Conservation (phyloP, 1,139 yeast species). For the Taphrina wiesneri region DNA sequence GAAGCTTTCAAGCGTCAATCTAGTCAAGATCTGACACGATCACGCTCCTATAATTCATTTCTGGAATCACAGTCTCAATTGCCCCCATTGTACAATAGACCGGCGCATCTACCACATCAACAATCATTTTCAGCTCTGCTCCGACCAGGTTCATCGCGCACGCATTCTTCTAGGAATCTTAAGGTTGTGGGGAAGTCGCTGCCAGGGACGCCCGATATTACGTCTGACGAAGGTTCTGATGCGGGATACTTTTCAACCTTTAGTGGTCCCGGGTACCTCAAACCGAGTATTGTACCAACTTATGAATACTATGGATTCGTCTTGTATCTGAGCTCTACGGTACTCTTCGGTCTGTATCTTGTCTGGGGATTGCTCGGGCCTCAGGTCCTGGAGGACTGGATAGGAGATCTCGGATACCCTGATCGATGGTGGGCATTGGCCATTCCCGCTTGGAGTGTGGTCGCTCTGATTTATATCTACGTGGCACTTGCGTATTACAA, state of each 20-base stretch:
- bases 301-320: conserved; percentile 38
- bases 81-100: conserved; percentile 29
- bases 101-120: conserved; percentile 26
- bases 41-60: conserved; percentile 20
- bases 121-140: conserved; percentile 28
- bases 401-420: conserved; percentile 73
- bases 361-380: conserved; percentile 70
- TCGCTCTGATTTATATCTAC: conserved; percentile 70
- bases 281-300: conserved; percentile 36
- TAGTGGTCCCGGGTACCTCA: conserved; percentile 18
- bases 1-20: conserved; percentile 8
- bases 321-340: conserved; percentile 34
- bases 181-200: conserved; percentile 2
- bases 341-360: conserved; percentile 50
- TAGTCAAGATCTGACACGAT: conserved; percentile 12
- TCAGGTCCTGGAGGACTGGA: conserved; percentile 52
- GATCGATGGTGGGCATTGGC: conserved; percentile 87
- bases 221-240: conserved; percentile 19
- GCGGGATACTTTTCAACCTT: conserved; percentile 20
- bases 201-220: conserved; percentile 25
- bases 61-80: conserved; percentile 19
- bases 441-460: conserved; percentile 66
- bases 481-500: conserved; percentile 70
- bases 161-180: not conserved
- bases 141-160: conserved; percentile 14